phyloP scores from a whole-genome alignment of 495 filamentous ascomycete genomes.

The Aspergillus diversus region DNA sequence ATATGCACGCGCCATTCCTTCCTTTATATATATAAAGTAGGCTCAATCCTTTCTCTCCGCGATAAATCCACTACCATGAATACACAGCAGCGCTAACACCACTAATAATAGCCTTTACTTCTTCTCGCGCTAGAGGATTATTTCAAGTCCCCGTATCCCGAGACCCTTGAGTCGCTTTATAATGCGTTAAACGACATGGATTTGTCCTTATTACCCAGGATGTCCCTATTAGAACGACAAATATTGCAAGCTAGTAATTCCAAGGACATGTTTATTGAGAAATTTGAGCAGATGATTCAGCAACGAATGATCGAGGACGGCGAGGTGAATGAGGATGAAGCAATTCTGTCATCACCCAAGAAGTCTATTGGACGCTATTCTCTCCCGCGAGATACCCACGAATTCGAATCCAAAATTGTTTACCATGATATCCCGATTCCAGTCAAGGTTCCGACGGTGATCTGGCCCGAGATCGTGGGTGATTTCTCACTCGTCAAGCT shows the following conservation, averaged over 20 bases:
- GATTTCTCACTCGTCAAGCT: constrained; percentile 98
- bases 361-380: constrained; percentile 55
- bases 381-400: constrained; percentile 91
- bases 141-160: constrained; percentile 87
- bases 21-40: constrained; percentile 95
- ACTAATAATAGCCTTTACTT: constrained; percentile 70
- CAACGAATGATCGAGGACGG: constrained; percentile 58
- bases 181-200: constrained; percentile 96
- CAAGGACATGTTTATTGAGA: constrained; percentile 96
- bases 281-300: constrained; percentile 93
- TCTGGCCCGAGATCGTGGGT: constrained; percentile 94
- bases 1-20: constrained; percentile 99
- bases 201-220: constrained; percentile 85
- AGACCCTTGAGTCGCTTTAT: constrained; percentile 89
- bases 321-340: constrained; percentile 31
- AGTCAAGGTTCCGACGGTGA: constrained; percentile 90
- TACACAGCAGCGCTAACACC: constrained; percentile 25
- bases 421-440: constrained; percentile 96
- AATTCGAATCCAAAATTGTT: constrained; percentile 91
- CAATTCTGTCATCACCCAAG: constrained; percentile 49
- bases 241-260: constrained; percentile 89
- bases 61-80: background rate
- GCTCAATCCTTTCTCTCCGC: constrained; percentile 9
- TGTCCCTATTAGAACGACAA: constrained; percentile 80
- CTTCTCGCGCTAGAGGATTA: constrained; percentile 97